A percentile compares a stretch with the other conserved stretches of the same genome.
phyloP scores from a whole-genome alignment of 2,329 filamentous ascomycete genomes.

The Allantophomopsis cytisporea region DNA sequence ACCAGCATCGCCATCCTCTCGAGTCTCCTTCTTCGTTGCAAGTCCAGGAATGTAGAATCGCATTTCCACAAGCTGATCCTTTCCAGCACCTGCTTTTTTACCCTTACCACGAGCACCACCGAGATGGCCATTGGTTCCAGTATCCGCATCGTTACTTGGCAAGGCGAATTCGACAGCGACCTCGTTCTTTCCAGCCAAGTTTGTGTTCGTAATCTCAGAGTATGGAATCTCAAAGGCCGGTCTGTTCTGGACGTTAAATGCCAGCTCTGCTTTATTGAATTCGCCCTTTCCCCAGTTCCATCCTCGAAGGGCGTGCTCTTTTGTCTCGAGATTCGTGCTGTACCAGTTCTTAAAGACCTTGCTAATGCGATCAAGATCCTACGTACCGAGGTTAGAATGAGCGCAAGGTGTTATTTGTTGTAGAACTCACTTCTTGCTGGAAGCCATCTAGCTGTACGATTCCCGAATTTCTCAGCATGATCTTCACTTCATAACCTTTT shows the following conservation, averaged over 20 bases:
- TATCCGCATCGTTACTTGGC: constrained; percentile 56
- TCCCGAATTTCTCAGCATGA: constrained; percentile 70
- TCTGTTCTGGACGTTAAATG: constrained; percentile 93
- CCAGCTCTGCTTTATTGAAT: constrained; percentile 86
- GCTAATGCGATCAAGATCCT: constrained; percentile 79
- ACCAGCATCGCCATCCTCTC: constrained; percentile 52
- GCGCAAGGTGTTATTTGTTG: constrained; percentile 1
- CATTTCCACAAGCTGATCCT: constrained; percentile 95
- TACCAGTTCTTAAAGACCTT: constrained; percentile 99
- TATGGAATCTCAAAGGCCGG: constrained; percentile 96
- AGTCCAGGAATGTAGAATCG: constrained; percentile 95
- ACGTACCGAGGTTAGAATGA: constrained; percentile 6
- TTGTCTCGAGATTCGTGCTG: constrained; percentile 79
- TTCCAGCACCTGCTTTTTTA: constrained; percentile 78
- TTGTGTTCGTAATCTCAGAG: constrained; percentile 94
- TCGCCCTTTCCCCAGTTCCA: constrained; percentile 99
- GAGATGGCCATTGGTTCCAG: constrained; percentile 58
- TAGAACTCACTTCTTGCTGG: constrained; percentile 53
- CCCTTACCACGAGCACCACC: constrained; percentile 65
- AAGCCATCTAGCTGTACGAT: constrained; percentile 94
- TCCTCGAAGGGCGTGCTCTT: constrained; percentile 86
- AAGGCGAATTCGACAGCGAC: constrained; percentile 90
- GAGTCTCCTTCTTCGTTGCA: constrained; percentile 59
- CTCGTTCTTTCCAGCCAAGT: constrained; percentile 93
- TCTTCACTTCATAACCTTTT: constrained; percentile 87